A percentile compares a stretch with the other conserved stretches of the same genome.
phyloP scores from a whole-genome alignment of 495 filamentous ascomycete species.

The Aspergillus diversus region DNA sequence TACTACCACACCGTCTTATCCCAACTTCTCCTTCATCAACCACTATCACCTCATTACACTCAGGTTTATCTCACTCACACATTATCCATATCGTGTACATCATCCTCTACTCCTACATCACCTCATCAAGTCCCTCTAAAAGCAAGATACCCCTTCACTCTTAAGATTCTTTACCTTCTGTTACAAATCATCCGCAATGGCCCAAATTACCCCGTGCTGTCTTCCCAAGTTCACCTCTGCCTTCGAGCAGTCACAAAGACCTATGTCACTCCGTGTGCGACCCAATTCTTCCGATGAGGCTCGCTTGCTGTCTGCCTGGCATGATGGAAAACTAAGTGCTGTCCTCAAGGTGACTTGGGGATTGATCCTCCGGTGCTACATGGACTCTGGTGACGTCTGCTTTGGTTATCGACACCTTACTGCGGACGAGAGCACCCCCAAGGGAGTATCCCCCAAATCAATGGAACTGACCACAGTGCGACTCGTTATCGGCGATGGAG shows the following conservation, averaged over 20 bases:
- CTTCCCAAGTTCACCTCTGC: conserved; percentile 2
- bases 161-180: neutral
- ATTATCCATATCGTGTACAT: neutral
- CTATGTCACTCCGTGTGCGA: neutral
- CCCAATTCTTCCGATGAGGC: conserved; percentile 3
- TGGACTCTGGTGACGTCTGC: neutral
- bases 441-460: neutral
- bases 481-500: conserved; percentile 4
- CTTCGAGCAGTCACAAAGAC: neutral
- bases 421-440: neutral
- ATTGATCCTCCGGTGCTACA: conserved; percentile 9
- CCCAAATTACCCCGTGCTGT: conserved; percentile 10
- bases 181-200: conserved; percentile 1
- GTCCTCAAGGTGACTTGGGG: conserved; percentile 11
- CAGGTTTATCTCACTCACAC: too few relatives aligned
- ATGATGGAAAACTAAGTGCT: neutral
- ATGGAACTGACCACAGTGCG: conserved; percentile 8
- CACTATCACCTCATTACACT: too few relatives aligned
- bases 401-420: conserved; percentile 7
- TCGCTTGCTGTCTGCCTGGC: conserved; percentile 7
- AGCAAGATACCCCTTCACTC: neutral
- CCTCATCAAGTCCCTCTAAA: neutral
- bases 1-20: neutral
- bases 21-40: neutral
- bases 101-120: conserved; percentile 1